Evolutionary conservation across 2,329 filamentous ascomycete genomes (phyloP).

Genomic region (Aspergillus puulaauensis): DNA sequence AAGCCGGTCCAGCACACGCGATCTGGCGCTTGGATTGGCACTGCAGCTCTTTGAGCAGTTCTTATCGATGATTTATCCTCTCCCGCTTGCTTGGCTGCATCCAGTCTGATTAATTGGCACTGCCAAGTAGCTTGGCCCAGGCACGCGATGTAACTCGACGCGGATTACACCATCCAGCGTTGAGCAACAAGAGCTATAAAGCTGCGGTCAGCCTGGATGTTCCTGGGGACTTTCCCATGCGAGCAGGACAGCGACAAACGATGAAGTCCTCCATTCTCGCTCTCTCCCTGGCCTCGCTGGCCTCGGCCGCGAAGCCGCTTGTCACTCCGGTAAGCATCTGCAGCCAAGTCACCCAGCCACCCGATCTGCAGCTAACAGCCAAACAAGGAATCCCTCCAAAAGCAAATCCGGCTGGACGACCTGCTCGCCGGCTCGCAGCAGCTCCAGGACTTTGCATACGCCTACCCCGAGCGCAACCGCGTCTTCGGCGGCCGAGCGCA

Average conservation of each 20-base stretch:
- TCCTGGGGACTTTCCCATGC: too few relatives aligned
- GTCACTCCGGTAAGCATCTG: constrained; percentile 9
- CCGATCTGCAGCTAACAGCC: neutral
- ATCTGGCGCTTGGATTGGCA: neutral
- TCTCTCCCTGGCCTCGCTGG: constrained; percentile 11
- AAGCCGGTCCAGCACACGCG: neutral
- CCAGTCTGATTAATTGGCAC: neutral
- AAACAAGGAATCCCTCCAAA: neutral
- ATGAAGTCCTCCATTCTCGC: constrained; percentile 14
- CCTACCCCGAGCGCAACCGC: constrained; percentile 29
- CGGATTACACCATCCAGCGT: neutral
- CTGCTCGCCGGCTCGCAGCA: constrained; percentile 61
- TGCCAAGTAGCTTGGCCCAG: constrained; percentile 10
- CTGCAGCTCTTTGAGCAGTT: neutral
- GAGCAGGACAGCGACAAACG: neutral
- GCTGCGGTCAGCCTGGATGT: neutral
- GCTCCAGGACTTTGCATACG: constrained; percentile 43
- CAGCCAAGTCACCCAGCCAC: neutral
- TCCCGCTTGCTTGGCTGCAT: constrained; percentile 4
- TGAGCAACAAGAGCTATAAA: neutral
- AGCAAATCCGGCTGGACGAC: constrained; percentile 52
- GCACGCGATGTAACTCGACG: constrained; percentile 12
- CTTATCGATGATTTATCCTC: constrained; percentile 12
- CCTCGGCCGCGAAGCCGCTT: constrained; percentile 4
- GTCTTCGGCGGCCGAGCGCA: constrained; percentile 53